Evolutionary conservation across 352 stramenopile genomes (phyloP).

Genomic region (Globisporangium cystogenes): DNA sequence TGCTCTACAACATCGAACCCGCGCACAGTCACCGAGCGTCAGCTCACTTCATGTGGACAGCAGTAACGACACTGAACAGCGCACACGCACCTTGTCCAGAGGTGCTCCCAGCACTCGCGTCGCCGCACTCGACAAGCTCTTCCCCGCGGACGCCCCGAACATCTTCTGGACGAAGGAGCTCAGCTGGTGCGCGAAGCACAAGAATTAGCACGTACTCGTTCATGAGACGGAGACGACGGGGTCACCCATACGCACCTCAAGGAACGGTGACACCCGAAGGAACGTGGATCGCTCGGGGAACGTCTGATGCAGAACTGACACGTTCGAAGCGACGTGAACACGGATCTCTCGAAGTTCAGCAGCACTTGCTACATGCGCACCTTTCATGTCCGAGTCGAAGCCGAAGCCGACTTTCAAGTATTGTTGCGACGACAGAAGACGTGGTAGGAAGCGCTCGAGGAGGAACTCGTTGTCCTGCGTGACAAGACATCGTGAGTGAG

Average conservation of each 20-base stretch:
- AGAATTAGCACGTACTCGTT: too few relatives aligned
- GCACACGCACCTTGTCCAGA: slow-evolving; percentile 53
- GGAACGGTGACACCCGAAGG: slow-evolving; percentile 25
- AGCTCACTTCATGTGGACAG: too few relatives aligned
- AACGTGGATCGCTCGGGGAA: slow-evolving; percentile 53
- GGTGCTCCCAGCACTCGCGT: slow-evolving; percentile 41
- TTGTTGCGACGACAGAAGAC: slow-evolving; percentile 24
- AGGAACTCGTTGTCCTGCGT: slow-evolving; percentile 32
- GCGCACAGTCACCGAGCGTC: too few relatives aligned
- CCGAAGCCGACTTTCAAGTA: slow-evolving; percentile 62
- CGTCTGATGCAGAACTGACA: slow-evolving; percentile 49
- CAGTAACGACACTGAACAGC: too few relatives aligned
- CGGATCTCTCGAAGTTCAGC: too few relatives aligned
- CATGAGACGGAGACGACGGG: not conserved
- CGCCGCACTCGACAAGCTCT: slow-evolving; percentile 38
- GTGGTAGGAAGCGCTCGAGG: slow-evolving; percentile 38
- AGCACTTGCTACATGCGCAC: too few relatives aligned
- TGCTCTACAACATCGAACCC: too few relatives aligned
- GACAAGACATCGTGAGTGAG: not conserved
- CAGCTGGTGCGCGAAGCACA: slow-evolving; percentile 19
- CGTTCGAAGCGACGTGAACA: not conserved
- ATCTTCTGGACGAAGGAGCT: slow-evolving; percentile 19
- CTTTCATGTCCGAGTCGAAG: slow-evolving; percentile 67
- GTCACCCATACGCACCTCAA: slow-evolving; percentile 28
- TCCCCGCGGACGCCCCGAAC: slow-evolving; percentile 22